A percentile compares a stretch with the other conserved stretches of the same genome.
These are phyloP conservation scores for Scedosporium minutisporum DNA, from an alignment of 2,329 filamentous ascomycete genomes.

Conservation along the genomic window DNA sequence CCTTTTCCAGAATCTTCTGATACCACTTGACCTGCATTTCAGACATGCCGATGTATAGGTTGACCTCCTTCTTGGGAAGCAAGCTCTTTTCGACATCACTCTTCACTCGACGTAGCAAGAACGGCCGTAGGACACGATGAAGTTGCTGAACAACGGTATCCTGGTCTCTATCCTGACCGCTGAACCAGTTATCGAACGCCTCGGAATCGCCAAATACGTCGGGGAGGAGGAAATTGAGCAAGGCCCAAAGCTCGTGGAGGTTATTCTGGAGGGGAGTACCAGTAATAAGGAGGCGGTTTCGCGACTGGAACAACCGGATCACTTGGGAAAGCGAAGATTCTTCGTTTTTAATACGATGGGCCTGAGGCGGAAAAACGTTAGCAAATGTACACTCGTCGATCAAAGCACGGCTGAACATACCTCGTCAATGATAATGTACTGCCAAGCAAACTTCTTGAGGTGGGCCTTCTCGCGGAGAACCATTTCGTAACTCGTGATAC, in stretches of 20 bases:
- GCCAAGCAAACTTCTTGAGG: conserved; percentile 96
- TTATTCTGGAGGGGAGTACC: conserved; percentile 98
- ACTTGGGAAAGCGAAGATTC: conserved; percentile 95
- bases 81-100: conserved; percentile 96
- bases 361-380: conserved; percentile 20
- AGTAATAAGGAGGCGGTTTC: conserved; percentile 90
- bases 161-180: conserved; percentile 77
- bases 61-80: conserved; percentile 93
- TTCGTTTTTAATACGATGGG: conserved; percentile 98
- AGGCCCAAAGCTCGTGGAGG: conserved; percentile 91
- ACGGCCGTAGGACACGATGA: conserved; percentile 84
- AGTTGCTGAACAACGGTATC: conserved; percentile 94
- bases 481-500: conserved; percentile 99
- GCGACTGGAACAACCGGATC: conserved; percentile 89
- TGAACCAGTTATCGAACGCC: conserved; percentile 98
- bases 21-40: conserved; percentile 99
- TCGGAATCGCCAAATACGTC: conserved; percentile 96
- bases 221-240: conserved; percentile 94
- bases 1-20: conserved; percentile 96
- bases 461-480: conserved; percentile 90
- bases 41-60: conserved; percentile 95
- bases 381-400: neutral
- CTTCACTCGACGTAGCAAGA: conserved; percentile 92
- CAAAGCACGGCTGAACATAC: conserved; percentile 13
- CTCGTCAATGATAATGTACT: conserved; percentile 99